Evolutionary conservation across 1,284 basidiomycete genomes (phyloP), one percentile per base, ranked within the genome.

Genomic region (Leccinum insolens): DNA sequence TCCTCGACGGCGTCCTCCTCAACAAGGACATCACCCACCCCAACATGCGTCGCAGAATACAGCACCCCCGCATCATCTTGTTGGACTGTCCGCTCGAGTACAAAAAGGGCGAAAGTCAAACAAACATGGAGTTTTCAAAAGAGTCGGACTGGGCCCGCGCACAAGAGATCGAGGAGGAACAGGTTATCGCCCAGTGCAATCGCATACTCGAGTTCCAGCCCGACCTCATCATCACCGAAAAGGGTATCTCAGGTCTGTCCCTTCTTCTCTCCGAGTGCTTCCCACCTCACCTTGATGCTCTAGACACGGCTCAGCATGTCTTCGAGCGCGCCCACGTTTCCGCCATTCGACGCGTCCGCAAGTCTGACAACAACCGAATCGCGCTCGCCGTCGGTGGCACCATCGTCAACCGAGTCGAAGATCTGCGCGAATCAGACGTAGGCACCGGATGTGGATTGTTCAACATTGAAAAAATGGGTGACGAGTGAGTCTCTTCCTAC

Each of bases 1-100:
- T 99, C 2, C 81, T 99, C 69, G 89, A 88, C 69, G 96, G 97
- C 65, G 92, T 99, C 69, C 96, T 99, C 92, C 81, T 99, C 77
- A 99, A 98, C 89, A 99, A 99, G 86, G 97, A 99, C 80, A 94
- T 99, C 73, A 98, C 96, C 0, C 98, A 99, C 81, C 96, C 97
- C 31, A 93, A 95, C 77, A 99, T 99, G 97, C 86, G 96, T 69
- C 82, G 97, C 69, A 84, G 95, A 73, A 99, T 99, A 79, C 88
- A 87, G 72, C 95, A 95, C 75, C 98, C 97, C 6, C 83, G 96
- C 25, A 94, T 99, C 70, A 83, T 99, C 39, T 82, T 99, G 61
- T 85, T 99, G 66, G 97, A 99, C 81, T 99, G 96, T 81, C 95
- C 97, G 17, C 83, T 99, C 67, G 98, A 99, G 83, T 99, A 99